Conservation (phyloP, 2,329 filamentous ascomycete species). For the Fusarium verticillioides region DNA sequence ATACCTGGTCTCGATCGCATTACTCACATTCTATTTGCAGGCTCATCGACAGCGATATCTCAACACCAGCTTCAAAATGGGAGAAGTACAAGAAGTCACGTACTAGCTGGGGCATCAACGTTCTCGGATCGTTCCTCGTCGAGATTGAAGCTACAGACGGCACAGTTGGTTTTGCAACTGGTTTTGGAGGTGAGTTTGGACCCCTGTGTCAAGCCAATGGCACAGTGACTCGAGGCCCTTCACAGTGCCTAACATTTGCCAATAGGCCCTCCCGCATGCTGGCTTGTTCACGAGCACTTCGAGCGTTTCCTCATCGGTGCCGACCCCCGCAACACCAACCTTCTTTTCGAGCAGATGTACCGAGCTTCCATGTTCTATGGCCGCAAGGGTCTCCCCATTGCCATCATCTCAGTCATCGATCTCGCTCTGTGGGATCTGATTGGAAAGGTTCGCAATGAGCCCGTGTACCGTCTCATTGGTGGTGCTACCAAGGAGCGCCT, state of each 20-base stretch:
- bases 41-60: constrained; percentile 92
- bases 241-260: constrained; percentile 6
- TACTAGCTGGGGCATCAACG: constrained; percentile 96
- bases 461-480: constrained; percentile 93
- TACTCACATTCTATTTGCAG: constrained; percentile 59
- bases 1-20: background rate
- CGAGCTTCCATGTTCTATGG: constrained; percentile 96
- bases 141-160: constrained; percentile 91
- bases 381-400: constrained; percentile 88
- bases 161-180: constrained; percentile 93
- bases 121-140: constrained; percentile 89
- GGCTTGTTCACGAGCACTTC: constrained; percentile 94
- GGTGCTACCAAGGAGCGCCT: constrained; percentile 86
- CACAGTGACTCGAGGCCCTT: background rate
- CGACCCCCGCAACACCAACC: constrained; percentile 90
- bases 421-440: constrained; percentile 92
- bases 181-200: constrained; percentile 77
- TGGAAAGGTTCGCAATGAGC: constrained; percentile 90
- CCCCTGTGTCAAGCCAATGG: background rate
- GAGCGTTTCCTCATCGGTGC: constrained; percentile 89
- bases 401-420: constrained; percentile 94
- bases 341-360: constrained; percentile 97
- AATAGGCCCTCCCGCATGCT: constrained; percentile 86
- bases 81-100: constrained; percentile 87
- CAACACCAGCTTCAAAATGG: constrained; percentile 91